Conservation (phyloP, 2,329 filamentous ascomycete species). For the Cladobotryum mycophilum region DNA sequence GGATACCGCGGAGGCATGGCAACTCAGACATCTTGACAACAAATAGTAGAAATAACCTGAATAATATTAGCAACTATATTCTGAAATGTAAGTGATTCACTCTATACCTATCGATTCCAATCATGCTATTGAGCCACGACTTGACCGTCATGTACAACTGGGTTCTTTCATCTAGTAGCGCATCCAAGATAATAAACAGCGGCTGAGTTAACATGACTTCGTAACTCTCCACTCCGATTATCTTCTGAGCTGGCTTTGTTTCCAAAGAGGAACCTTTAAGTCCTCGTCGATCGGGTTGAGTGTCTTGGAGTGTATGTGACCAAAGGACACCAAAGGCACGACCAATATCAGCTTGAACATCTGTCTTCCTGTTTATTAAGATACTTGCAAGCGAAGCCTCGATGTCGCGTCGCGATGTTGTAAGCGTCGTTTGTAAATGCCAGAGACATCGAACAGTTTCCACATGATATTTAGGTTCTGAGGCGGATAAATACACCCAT, state of each 20-base stretch:
- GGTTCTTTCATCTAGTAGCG: conserved; percentile 63
- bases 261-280: conserved; percentile 38
- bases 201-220: conserved; percentile 74
- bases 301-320: conserved; percentile 69
- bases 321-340: conserved; percentile 71
- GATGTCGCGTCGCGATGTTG: conserved; percentile 62
- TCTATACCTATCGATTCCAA: conserved; percentile 56
- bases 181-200: conserved; percentile 74
- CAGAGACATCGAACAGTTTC: conserved; percentile 83
- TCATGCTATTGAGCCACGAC: conserved; percentile 68
- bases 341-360: conserved; percentile 48
- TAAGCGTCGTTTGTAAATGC: conserved; percentile 71
- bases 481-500: conserved; percentile 77
- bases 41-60: conserved; percentile 56
- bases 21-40: conserved; percentile 52
- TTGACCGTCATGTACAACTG: conserved; percentile 72
- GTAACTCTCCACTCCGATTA: conserved; percentile 55
- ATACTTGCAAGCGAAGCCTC: conserved; percentile 70
- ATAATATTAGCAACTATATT: conserved; percentile 2
- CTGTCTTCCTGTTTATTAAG: conserved; percentile 49
- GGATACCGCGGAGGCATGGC: conserved; percentile 37
- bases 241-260: conserved; percentile 31
- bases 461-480: conserved; percentile 86
- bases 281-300: conserved; percentile 45
- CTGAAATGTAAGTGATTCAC: no score